Base-by-base conservation (phyloP, 345 rosid species). In the Euphorbia lathyris region DNA sequence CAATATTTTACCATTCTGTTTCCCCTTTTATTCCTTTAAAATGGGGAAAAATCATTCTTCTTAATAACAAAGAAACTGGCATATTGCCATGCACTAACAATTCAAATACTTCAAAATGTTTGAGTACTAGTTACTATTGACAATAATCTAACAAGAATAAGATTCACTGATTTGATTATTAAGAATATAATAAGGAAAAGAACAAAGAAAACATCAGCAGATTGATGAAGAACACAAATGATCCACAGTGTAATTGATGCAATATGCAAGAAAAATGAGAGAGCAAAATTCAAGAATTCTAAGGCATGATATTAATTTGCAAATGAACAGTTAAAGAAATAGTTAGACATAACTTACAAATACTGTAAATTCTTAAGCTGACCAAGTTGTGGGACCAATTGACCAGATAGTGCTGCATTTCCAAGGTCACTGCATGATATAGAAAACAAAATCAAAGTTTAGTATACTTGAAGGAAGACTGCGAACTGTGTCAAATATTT, bases 331-430 rank as follows among this genome's bases (percentile, higher is more conserved):
- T 26, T 47, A 22, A 34, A 26, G 3, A 48, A 7, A 58, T 16
- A n/a, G 45, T 43, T 32, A 16, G 22, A 13, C 10, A 57, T n/a
- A 19, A 76, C 85, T 76, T 70, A 78, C 85, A 81, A 57, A 74
- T 73, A 76, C 65, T 78, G 80, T 52, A 81, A 78, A 73, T 78
- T 81, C 77, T 73, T 81, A 12, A 81, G 82, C 72, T 66, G 76
- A 52, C 82, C 85, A 59, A 81, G 78, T 48, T 78, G 80, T 19
- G 77, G 72, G 4, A 70, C 85, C 43, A 81, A 56, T 70, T 76
- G 78, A 48, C 85, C 85, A 47, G 85, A 78, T 67, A 81, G 77
- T 43, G 74, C 70, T 19, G 82, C 85, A 76, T 78, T 78, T 45
- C 82, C 82, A n/a, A 81, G 85, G 75, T 81, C 85, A 53, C 85